Evolutionary conservation across 768 basidiomycete species (phyloP).

Genomic region (Trametes maxima): DNA sequence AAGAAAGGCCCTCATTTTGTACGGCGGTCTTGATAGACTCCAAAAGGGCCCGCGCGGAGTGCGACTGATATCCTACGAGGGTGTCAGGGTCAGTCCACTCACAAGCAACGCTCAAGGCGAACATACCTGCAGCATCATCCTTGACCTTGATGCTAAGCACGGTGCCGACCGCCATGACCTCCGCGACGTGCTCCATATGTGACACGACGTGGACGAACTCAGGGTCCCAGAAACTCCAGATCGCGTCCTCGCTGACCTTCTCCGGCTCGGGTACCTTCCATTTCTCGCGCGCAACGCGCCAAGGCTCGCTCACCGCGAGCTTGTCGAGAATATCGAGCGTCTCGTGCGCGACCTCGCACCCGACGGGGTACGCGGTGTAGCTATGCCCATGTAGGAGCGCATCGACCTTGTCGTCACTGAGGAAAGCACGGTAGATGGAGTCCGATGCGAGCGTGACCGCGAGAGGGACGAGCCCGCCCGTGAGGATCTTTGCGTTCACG

Average conservation of each 20-base stretch:
- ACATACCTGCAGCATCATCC: conserved; percentile 54
- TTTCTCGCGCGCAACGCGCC: conserved; percentile 56
- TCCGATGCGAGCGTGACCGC: conserved; percentile 82
- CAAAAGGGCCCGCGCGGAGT: conserved; percentile 66
- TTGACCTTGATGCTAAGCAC: conserved; percentile 79
- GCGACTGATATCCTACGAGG: conserved; percentile 50
- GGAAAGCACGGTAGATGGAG: conserved; percentile 79
- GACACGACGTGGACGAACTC: conserved; percentile 70
- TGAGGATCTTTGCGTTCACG: conserved; percentile 91
- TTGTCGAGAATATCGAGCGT: conserved; percentile 69
- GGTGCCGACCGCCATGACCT: conserved; percentile 86
- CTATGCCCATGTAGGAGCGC: conserved; percentile 94
- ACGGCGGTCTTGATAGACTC: conserved; percentile 45
- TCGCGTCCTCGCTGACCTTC: conserved; percentile 26
- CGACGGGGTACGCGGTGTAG: conserved; percentile 93
- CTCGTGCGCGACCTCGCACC: conserved; percentile 88
- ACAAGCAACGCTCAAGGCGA: neutral
- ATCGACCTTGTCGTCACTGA: conserved; percentile 72
- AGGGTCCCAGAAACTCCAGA: conserved; percentile 92
- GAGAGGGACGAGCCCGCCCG: conserved; percentile 89
- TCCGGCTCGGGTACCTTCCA: conserved; percentile 49
- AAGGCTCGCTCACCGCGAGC: conserved; percentile 49
- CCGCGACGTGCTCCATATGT: conserved; percentile 54
- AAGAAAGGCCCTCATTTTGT: conserved; percentile 32
- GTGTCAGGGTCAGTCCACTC: neutral